A percentile compares a stretch with the other conserved stretches of the same genome.
phyloP scores from a whole-genome alignment of 2,329 filamentous ascomycete species.

The Elsinoe australis region DNA sequence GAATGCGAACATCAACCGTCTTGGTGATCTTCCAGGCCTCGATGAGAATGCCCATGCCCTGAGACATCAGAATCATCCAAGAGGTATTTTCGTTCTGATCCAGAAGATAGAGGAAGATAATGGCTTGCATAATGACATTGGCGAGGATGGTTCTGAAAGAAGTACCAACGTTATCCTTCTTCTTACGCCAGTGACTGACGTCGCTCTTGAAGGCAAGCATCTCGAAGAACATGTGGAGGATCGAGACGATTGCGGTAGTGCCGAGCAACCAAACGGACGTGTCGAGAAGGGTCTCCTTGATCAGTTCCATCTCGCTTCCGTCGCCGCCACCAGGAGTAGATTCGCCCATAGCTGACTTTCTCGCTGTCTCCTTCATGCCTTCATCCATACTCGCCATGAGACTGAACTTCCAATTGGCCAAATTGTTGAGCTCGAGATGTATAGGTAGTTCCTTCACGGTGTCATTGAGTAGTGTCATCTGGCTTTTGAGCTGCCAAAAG shows the following conservation, averaged over 20 bases:
- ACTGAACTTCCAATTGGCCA: conserved; percentile 82
- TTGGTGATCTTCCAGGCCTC: conserved; percentile 96
- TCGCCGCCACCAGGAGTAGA: conserved; percentile 71
- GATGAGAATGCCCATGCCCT: conserved; percentile 73
- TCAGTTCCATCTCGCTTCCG: conserved; percentile 89
- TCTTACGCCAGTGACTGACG: conserved; percentile 96
- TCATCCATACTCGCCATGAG: conserved; percentile 77
- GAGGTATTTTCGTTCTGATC: conserved; percentile 97
- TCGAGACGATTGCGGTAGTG: conserved; percentile 73
- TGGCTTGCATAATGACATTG: conserved; percentile 93
- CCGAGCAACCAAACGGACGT: conserved; percentile 86
- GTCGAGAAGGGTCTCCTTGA: conserved; percentile 91
- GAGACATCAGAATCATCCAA: conserved; percentile 96
- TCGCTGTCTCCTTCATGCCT: conserved; percentile 74
- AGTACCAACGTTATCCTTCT: conserved; percentile 98
- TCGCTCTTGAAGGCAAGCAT: conserved; percentile 95
- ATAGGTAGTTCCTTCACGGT: conserved; percentile 77
- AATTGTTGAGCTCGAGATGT: conserved; percentile 73
- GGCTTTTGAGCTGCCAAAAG: conserved; percentile 89
- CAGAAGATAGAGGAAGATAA: conserved; percentile 94
- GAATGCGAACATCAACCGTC: conserved; percentile 77
- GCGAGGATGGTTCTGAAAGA: conserved; percentile 92
- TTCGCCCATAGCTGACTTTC: conserved; percentile 66
- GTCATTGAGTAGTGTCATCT: conserved; percentile 87
- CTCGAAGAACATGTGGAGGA: conserved; percentile 92